Evolutionary conservation across 75 land plant species (phyloP).

Genomic region (Sequoia sempervirens): DNA sequence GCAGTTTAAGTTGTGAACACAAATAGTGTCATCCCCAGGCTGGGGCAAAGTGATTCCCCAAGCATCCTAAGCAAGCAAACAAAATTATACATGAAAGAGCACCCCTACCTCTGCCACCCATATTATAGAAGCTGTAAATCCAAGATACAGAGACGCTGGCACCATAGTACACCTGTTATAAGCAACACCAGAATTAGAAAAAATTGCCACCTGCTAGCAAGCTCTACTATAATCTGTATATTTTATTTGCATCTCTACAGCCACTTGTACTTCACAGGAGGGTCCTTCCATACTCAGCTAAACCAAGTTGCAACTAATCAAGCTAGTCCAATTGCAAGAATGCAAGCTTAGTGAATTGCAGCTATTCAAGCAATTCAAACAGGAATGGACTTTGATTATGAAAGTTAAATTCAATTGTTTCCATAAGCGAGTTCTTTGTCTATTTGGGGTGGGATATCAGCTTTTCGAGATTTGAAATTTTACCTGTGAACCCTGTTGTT

Average conservation of each 20-base stretch:
- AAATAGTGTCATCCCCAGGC: no score
- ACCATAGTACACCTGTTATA: constrained; percentile 78
- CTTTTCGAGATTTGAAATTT: neutral
- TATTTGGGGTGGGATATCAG: neutral
- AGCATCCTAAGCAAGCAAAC: no score
- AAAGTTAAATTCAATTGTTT: neutral
- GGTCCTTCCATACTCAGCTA: no score
- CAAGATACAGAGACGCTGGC: constrained; percentile 81
- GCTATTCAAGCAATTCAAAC: neutral
- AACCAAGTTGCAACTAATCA: neutral
- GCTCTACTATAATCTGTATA: neutral
- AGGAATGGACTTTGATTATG: neutral
- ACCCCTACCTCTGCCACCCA: constrained; percentile 83
- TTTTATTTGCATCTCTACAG: neutral
- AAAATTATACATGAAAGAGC: neutral
- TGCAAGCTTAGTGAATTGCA: neutral
- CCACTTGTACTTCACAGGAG: neutral
- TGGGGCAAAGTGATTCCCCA: no score
- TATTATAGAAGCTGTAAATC: constrained; percentile 82
- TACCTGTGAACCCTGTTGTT: neutral
- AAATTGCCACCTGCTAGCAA: neutral
- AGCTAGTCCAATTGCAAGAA: neutral
- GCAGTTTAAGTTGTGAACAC: no score
- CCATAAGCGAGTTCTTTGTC: neutral
- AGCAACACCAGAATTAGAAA: neutral